These are phyloP conservation scores for Ogataea hybrid DNA, from an alignment of 1,139 yeast species.

Conservation along the genomic window DNA sequence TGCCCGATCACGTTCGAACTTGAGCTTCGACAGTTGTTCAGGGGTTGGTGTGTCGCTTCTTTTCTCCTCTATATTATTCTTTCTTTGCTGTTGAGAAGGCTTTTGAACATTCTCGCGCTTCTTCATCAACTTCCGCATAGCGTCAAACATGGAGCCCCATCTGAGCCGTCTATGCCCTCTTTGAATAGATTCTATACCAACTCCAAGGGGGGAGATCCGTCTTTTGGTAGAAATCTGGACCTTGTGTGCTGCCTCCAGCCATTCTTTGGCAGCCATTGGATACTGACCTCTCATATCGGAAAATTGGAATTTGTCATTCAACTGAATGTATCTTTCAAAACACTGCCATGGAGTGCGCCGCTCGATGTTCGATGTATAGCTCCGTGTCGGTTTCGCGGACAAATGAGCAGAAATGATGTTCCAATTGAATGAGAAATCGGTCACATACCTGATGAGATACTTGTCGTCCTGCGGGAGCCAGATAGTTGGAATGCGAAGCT, in stretches of 20 bases:
- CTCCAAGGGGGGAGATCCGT: conserved; percentile 88
- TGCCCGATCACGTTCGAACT: conserved; percentile 82
- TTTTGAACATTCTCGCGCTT: conserved; percentile 74
- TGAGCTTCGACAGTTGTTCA: conserved; percentile 74
- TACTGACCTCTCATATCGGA: conserved; percentile 86
- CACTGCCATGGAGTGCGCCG: conserved; percentile 99
- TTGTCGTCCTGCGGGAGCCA: conserved; percentile 97
- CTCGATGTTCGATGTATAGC: conserved; percentile 83
- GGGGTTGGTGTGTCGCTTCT: conserved; percentile 64
- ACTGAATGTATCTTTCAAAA: conserved; percentile 91
- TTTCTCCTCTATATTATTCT: conserved; percentile 32
- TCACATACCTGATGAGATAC: conserved; percentile 72
- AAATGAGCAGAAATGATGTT: conserved; percentile 82
- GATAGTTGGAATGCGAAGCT: conserved; percentile 83
- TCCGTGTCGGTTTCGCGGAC: conserved; percentile 59
- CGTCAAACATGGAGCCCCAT: conserved; percentile 98
- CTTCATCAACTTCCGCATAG: conserved; percentile 84
- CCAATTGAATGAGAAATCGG: conserved; percentile 92
- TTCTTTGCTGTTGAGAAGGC: conserved; percentile 43
- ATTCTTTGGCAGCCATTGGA: conserved; percentile 80
- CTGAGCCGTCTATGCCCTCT: conserved; percentile 86
- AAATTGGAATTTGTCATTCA: conserved; percentile 83
- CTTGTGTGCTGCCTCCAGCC: conserved; percentile 89
- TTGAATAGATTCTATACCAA: conserved; percentile 86
- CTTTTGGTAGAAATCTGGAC: conserved; percentile 86